These are phyloP conservation scores for Suillus clintonianus DNA, from an alignment of 768 basidiomycete genomes.

Conservation along the genomic window DNA sequence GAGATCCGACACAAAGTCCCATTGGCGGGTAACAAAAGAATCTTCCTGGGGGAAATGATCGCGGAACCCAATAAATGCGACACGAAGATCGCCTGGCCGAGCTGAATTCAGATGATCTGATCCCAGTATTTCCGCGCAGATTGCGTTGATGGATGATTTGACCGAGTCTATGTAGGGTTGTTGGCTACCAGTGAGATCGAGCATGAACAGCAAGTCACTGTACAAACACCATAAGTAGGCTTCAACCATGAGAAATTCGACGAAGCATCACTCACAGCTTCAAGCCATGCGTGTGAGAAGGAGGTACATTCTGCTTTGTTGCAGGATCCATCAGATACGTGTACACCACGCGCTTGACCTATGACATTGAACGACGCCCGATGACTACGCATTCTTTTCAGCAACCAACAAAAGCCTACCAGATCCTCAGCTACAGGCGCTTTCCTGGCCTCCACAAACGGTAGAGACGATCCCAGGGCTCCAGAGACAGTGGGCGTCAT, in stretches of 20 bases:
- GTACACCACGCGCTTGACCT: neutral
- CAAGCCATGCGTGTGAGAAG: neutral
- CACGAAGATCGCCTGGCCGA: conserved; percentile 39
- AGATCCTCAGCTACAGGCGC: neutral
- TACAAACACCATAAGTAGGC: neutral
- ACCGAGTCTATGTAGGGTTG: conserved; percentile 35
- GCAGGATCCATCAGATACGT: neutral
- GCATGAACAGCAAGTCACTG: conserved; percentile 49
- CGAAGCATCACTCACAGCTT: conserved; percentile 4
- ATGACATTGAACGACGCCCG: neutral
- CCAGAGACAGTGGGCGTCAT: neutral
- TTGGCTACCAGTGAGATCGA: conserved; percentile 53
- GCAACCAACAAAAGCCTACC: neutral
- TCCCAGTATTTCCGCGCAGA: conserved; percentile 36
- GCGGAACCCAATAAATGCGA: conserved; percentile 51
- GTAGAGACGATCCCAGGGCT: neutral
- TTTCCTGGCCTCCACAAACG: neutral
- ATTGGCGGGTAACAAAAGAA: conserved; percentile 45
- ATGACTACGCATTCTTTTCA: neutral
- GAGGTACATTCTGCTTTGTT: neutral
- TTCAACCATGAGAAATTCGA: no score
- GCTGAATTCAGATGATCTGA: conserved; percentile 43
- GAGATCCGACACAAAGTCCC: conserved; percentile 44
- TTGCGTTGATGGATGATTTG: conserved; percentile 14
- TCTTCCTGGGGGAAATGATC: conserved; percentile 52